Percentiles rank a stretch among this genome's conserved stretches.
These are phyloP conservation scores for Solanum sitiens DNA, from an alignment of 257 asterid species.

Conservation along the genomic window DNA sequence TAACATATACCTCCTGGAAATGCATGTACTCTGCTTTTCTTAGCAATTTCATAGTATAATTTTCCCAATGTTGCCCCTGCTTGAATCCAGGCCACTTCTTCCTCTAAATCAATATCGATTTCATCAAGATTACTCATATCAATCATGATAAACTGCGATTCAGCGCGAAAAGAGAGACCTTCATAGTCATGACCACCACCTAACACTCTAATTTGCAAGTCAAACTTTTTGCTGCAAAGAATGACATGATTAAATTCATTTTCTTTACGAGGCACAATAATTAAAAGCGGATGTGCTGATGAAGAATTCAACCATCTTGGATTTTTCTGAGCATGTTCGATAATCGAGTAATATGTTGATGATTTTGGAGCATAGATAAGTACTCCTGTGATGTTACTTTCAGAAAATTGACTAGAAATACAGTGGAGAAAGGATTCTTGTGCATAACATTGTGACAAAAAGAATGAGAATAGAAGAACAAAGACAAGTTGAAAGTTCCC, in stretches of 20 bases:
- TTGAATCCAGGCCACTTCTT: constrained; percentile 19
- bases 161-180: constrained; percentile 19
- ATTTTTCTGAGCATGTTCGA: constrained; percentile 5
- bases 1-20: constrained; percentile 20
- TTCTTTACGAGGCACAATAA: background rate
- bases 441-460: background rate
- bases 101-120: background rate
- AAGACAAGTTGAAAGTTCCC: background rate
- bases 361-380: constrained; percentile 4
- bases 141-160: constrained; percentile 9
- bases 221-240: constrained; percentile 9
- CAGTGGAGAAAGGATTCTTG: background rate
- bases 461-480: background rate
- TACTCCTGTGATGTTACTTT: background rate
- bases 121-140: constrained; percentile 7
- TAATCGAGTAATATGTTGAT: background rate
- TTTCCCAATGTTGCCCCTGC: constrained; percentile 19
- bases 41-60: constrained; percentile 12
- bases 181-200: constrained; percentile 34
- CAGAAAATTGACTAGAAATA: background rate
- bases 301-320: constrained; percentile 16
- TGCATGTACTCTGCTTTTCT: constrained; percentile 16
- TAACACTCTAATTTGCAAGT: constrained; percentile 9
- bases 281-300: constrained; percentile 1
- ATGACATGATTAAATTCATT: background rate